Evolutionary conservation across 768 basidiomycete species (phyloP).

Genomic region (Lentinula aciculospora): DNA sequence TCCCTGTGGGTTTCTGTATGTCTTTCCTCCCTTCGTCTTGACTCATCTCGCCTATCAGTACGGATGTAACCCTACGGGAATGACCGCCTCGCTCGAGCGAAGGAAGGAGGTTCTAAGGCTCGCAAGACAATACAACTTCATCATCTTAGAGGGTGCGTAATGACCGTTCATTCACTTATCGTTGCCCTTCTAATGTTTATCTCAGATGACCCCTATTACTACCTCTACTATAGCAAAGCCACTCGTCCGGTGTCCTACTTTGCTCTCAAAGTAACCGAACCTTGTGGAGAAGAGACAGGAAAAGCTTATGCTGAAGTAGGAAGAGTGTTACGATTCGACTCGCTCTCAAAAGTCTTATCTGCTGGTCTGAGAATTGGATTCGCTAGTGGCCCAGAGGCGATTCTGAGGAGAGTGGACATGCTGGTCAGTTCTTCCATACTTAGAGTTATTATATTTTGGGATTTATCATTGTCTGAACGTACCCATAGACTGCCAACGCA

Average conservation of each 20-base stretch:
- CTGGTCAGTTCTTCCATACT: constrained; percentile 39
- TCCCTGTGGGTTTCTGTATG: constrained; percentile 50
- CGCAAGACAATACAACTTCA: constrained; percentile 65
- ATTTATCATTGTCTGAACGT: background rate
- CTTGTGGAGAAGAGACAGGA: constrained; percentile 18
- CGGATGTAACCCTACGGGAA: constrained; percentile 86
- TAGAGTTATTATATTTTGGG: background rate
- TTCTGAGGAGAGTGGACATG: constrained; percentile 66
- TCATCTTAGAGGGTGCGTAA: constrained; percentile 76
- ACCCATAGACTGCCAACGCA: constrained; percentile 51
- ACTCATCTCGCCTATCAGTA: too few relatives aligned
- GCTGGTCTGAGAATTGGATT: constrained; percentile 80
- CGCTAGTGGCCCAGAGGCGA: constrained; percentile 62
- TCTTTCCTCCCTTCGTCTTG: background rate
- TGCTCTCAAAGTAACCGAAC: constrained; percentile 62
- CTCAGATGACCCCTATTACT: too few relatives aligned
- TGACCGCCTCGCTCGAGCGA: constrained; percentile 65
- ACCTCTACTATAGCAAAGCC: constrained; percentile 66
- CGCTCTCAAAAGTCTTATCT: too few relatives aligned
- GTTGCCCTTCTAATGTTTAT: too few relatives aligned
- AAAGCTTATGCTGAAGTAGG: constrained; percentile 41
- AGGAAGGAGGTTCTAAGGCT: constrained; percentile 68
- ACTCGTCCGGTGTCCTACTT: constrained; percentile 77
- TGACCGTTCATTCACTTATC: too few relatives aligned
- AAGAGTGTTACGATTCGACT: too few relatives aligned